Percentiles rank a stretch among this genome's conserved stretches.
Evolutionary conservation across 768 basidiomycete species (phyloP).

Genomic region (Lactarius sanguifluus): DNA sequence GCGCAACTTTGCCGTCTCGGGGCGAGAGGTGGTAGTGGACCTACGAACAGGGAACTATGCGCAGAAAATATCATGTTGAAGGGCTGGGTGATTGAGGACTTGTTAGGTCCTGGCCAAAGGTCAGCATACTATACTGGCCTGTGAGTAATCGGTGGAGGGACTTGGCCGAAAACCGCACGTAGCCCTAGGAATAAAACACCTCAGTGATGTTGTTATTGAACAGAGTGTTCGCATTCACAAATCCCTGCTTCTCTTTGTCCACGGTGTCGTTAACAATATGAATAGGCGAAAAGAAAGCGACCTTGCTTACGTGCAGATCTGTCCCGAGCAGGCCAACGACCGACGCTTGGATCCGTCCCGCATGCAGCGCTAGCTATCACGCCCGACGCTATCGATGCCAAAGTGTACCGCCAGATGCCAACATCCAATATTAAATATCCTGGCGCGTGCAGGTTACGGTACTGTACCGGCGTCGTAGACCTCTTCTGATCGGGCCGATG

Average conservation of each 20-base stretch:
- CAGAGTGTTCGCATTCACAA: constrained; percentile 45
- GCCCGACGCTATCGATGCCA: constrained; percentile 70
- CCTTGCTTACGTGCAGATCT: constrained; percentile 66
- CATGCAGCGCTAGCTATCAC: constrained; percentile 71
- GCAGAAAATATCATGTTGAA: neutral
- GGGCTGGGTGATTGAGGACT: constrained; percentile 37
- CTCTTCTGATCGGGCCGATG: constrained; percentile 23
- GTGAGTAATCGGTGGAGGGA: constrained; percentile 1
- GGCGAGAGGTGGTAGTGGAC: constrained; percentile 85
- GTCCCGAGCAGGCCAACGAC: constrained; percentile 84
- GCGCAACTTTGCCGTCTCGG: constrained; percentile 76
- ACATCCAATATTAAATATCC: constrained; percentile 73
- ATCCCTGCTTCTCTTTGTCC: constrained; percentile 73
- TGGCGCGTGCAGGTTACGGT: no score
- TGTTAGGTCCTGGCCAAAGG: constrained; percentile 82
- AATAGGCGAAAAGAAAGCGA: neutral
- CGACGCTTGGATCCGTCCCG: constrained; percentile 71
- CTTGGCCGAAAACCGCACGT: constrained; percentile 49
- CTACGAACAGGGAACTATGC: constrained; percentile 81
- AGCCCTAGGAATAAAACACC: constrained; percentile 39
- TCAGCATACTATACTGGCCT: constrained; percentile 67
- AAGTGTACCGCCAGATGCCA: constrained; percentile 92
- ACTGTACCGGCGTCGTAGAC: no score
- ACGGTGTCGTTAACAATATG: neutral
- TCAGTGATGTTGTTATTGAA: neutral